Evolutionary conservation across 352 stramenopile species (phyloP), one percentile per base, ranked within the genome.

Genomic region (Pelagophyceae sp.): DNA sequence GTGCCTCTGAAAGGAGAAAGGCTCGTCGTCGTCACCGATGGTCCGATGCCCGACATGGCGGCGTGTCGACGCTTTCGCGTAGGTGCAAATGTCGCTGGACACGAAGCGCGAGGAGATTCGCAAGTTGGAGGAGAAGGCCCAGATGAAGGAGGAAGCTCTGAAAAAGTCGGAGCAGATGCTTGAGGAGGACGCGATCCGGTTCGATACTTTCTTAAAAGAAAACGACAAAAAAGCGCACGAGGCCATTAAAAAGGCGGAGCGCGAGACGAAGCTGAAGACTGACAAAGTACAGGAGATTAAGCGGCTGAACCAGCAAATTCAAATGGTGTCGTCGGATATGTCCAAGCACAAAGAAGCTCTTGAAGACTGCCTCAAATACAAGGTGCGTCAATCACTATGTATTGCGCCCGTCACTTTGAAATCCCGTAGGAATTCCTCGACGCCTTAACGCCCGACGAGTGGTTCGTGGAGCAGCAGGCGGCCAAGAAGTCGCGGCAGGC

Each of bases 171-270:
- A 97, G 80, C 80, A 96, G 37, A 97, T 97, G 92, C 86, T 98
- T 0, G 94, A 98, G 83, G 91, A 97, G 81, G 93, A 98, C 75
- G 92, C 93, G 5, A 91, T 97, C 63, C 87, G 91, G 27, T 98
- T 98, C 74, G 94, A 98, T 79, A 95, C 92, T 27, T 97, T 97
- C 51, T 79, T 98, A n/a, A 98, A 98, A 78, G 93, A 98, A 77
- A 98, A 98, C 79, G 93, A 98, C 87, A 95, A 94, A 79, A 96
- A 97, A 79, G 92, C 93, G n/a, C 91, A 97, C 80, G 92, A 96
- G 75, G 93, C 93, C 1, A 97, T 98, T 78, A 97, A 96, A 74
- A 84, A 87, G 31, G 92, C 92, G 2, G 94, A 98, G 79, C 93
- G 93, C 58, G 92, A 97, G 61, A 54, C 50, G n/a, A 75, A 86